Percentiles rank a stretch among this genome's conserved stretches.
Conservation (phyloP, 208 protist species). For the Leishmania tropica region DNA sequence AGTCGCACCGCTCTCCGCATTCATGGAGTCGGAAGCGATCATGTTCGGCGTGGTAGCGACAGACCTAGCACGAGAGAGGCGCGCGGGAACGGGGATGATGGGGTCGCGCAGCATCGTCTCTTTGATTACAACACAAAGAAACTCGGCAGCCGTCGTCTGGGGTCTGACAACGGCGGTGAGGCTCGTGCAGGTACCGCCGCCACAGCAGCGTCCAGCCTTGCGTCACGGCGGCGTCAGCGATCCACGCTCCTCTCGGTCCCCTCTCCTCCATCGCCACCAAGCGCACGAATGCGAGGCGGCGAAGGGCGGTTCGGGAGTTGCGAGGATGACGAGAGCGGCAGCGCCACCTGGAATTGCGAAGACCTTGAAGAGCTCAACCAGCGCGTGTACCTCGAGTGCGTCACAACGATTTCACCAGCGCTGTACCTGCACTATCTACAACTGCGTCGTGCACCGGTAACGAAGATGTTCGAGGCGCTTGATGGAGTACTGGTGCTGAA, state of each 20-base stretch:
- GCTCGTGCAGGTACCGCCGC: slow-evolving; percentile 1
- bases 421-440: slow-evolving; percentile 44
- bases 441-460: slow-evolving; percentile 43
- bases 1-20: slow-evolving; percentile 27
- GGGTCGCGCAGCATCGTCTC: neutral
- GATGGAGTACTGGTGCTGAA: slow-evolving; percentile 84
- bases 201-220: neutral
- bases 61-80: neutral
- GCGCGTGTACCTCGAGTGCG: slow-evolving; percentile 29
- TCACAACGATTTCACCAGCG: slow-evolving; percentile 26
- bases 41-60: slow-evolving; percentile 3
- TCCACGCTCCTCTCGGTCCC: neutral
- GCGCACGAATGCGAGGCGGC: neutral
- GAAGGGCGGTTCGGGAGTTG: neutral
- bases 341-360: neutral
- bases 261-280: neutral
- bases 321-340: slow-evolving; percentile 3
- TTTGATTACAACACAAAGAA: neutral
- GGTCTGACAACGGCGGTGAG: neutral
- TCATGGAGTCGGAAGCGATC: neutral
- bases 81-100: neutral
- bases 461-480: slow-evolving; percentile 46
- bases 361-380: slow-evolving; percentile 19
- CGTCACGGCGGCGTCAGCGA: neutral
- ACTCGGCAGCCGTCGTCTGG: neutral